Percentiles rank a stretch among this genome's conserved stretches.
Conservation (phyloP, 768 basidiomycete genomes). For the Cyclocybe cylindracea region DNA sequence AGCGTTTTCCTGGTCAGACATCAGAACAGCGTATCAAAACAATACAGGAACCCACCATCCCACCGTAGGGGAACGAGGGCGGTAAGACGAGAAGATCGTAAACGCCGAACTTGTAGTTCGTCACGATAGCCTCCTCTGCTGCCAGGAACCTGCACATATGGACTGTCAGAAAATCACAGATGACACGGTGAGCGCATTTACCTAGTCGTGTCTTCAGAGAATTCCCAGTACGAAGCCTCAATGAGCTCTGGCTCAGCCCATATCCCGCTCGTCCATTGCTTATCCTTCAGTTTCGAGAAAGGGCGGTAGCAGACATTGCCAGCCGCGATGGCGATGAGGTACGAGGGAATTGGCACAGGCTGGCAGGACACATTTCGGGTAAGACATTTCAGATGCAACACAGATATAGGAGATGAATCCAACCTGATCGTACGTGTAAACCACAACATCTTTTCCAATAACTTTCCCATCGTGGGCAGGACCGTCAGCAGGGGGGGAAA, state of each 20-base stretch:
- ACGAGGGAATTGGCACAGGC: constrained; percentile 86
- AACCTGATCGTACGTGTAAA: constrained; percentile 80
- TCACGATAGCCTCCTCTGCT: constrained; percentile 73
- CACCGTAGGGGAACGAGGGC: constrained; percentile 91
- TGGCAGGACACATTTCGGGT: constrained; percentile 26
- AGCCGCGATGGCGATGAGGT: constrained; percentile 89
- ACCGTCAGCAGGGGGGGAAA: constrained; percentile 73
- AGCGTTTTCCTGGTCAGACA: constrained; percentile 72
- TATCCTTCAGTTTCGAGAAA: constrained; percentile 60
- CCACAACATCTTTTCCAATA: constrained; percentile 72
- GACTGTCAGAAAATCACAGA: background rate
- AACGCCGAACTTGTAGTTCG: constrained; percentile 80
- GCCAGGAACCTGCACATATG: constrained; percentile 62
- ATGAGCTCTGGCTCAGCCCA: constrained; percentile 91
- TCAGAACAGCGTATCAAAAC: background rate
- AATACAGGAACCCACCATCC: constrained; percentile 58
- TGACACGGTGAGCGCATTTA: constrained; percentile 22
- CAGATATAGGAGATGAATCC: constrained; percentile 12
- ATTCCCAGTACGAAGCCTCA: constrained; percentile 82
- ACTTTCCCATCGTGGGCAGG: constrained; percentile 72
- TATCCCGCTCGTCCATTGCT: constrained; percentile 79
- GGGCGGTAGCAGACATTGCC: constrained; percentile 78
- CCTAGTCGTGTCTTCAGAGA: constrained; percentile 82
- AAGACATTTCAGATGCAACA: background rate
- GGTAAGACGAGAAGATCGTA: constrained; percentile 91